phyloP scores from a whole-genome alignment of 306 rosid genomes.

The Malus sieversii region DNA sequence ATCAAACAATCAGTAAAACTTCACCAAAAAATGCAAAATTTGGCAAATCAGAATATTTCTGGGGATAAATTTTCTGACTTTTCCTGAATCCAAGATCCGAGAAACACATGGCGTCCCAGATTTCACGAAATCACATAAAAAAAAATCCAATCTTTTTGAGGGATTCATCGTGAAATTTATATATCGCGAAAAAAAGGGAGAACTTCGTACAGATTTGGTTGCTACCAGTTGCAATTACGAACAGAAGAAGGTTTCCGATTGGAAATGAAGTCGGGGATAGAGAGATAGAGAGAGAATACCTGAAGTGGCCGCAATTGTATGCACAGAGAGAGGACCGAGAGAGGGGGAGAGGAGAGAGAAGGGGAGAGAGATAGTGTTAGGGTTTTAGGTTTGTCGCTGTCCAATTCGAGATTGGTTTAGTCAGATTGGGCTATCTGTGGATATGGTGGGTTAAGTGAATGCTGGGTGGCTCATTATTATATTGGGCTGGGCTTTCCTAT shows the following conservation, averaged over 20 bases:
- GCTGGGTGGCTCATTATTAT: not conserved
- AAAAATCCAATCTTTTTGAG: not conserved
- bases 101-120: not conserved
- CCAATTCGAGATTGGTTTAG: not conserved
- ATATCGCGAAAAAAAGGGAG: not conserved
- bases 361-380: not conserved
- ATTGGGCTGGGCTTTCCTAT: not conserved
- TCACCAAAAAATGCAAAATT: not conserved
- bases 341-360: not conserved
- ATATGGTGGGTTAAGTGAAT: not conserved
- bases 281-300: not conserved
- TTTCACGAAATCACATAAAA: not conserved
- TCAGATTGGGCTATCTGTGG: not conserved
- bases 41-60: not conserved
- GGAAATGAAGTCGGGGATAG: not conserved
- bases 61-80: not conserved
- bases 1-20: not conserved
- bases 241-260: not conserved
- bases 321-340: not conserved
- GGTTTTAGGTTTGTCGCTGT: constrained; percentile 4
- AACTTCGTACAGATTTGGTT: not conserved
- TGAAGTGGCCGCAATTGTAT: constrained; percentile 4
- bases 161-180: not conserved
- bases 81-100: not conserved
- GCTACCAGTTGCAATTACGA: not conserved